These are phyloP conservation scores for Solanum neorickii DNA, from an alignment of 257 asterid species.

Conservation along the genomic window DNA sequence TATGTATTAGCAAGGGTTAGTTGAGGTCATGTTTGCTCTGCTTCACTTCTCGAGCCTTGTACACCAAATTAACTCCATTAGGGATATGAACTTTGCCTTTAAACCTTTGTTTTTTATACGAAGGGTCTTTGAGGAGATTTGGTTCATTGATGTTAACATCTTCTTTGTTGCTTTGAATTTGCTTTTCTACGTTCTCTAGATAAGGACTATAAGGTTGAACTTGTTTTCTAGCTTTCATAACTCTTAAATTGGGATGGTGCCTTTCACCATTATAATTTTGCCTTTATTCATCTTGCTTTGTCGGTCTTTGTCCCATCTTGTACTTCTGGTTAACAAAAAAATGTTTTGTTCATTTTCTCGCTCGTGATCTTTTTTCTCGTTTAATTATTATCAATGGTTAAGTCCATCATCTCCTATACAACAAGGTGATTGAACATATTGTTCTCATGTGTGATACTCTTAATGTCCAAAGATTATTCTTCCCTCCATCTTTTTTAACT, in stretches of 20 bases:
- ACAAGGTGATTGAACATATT: background rate
- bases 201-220: background rate
- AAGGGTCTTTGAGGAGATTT: no score
- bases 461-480: background rate
- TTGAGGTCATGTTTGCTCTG: background rate
- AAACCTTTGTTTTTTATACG: background rate
- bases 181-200: background rate
- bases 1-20: background rate
- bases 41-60: background rate
- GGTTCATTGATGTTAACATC: background rate
- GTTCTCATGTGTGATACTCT: no score
- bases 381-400: background rate
- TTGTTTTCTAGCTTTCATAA: background rate
- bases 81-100: background rate
- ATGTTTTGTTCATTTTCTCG: background rate
- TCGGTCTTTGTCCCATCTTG: background rate
- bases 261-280: background rate
- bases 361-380: background rate
- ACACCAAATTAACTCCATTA: background rate
- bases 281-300: background rate
- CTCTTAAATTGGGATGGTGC: background rate
- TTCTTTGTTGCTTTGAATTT: background rate
- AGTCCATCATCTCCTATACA: background rate
- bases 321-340: no score
- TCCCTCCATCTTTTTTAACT: background rate